Evolutionary conservation across 192 early-diverging fungal species (phyloP), one percentile per base, ranked within the genome.

Genomic region (Endogone sp.): DNA sequence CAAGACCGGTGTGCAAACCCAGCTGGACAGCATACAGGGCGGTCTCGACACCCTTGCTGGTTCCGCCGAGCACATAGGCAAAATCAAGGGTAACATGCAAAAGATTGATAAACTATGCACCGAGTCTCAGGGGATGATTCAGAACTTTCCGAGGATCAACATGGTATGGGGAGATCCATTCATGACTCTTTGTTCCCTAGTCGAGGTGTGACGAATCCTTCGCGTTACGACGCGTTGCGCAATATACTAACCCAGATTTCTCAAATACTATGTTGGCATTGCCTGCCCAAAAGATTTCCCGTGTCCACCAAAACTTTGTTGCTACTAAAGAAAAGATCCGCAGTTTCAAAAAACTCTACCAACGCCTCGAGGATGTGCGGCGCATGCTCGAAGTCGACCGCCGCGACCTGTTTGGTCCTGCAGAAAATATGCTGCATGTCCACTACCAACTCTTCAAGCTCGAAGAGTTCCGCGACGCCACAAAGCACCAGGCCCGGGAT

Each of bases 261-360:
- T n/a, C n/a, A n/a, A n/a, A n/a, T n/a, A n/a, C n/a, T n/a, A n/a
- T n/a, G n/a, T n/a, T n/a, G n/a, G n/a, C n/a, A n/a, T n/a, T n/a
- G n/a, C n/a, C n/a, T n/a, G n/a, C n/a, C n/a, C n/a, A n/a, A n/a
- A n/a, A 94, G 90, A 89, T 99, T 26, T 98, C 97, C 2, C 84
- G 88, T 63, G 90, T 94, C 2, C 95, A 98, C 83, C 91, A 93
- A 72, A 99, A 99, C 80, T 99, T 99, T 85, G 86, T 89, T 11
- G 87, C 90, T 2, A 93, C 95, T 0, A 88, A 96, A 75, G 84
- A 86, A 56, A 89, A 95, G 59, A 91, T 96, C 37, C 86, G 89
- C 68, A 88, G 91, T 68, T 96, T 99, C 64, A 91, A 92, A 77
- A 87, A 90, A 65, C 84, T 99, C 60, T 92, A 95, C 75, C 78